Conservation (phyloP, 2,329 filamentous ascomycete genomes). For the Fusarium staphyleae region DNA sequence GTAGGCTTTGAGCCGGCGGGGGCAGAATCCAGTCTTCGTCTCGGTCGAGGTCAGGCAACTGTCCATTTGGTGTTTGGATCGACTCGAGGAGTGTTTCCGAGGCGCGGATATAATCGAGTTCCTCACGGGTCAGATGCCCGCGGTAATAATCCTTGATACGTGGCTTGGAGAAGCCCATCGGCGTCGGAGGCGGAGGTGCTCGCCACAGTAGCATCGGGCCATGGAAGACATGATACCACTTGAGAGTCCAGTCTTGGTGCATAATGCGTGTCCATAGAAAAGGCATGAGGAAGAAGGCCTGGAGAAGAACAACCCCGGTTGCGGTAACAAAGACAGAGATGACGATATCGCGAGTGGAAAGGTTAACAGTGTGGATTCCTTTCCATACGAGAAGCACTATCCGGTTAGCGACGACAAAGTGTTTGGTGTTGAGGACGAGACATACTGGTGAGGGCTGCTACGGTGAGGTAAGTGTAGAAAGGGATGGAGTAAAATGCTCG, state of each 20-base stretch:
- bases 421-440: conserved; percentile 5
- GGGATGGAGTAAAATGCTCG: conserved; percentile 48
- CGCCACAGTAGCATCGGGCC: conserved; percentile 56
- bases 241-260: conserved; percentile 59
- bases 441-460: conserved; percentile 47
- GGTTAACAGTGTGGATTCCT: conserved; percentile 41
- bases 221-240: conserved; percentile 55
- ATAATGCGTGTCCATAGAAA: conserved; percentile 59
- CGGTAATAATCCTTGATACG: conserved; percentile 57
- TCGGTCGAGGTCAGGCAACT: conserved; percentile 38
- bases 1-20: conserved; percentile 40
- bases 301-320: conserved; percentile 50
- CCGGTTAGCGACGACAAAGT: background rate
- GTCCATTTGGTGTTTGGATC: conserved; percentile 41
- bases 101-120: conserved; percentile 50
- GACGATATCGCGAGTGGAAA: conserved; percentile 37
- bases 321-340: conserved; percentile 54
- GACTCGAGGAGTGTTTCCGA: conserved; percentile 47
- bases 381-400: conserved; percentile 61
- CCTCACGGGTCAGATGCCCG: conserved; percentile 56
- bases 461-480: conserved; percentile 49
- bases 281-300: conserved; percentile 59
- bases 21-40: conserved; percentile 46
- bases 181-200: conserved; percentile 46
- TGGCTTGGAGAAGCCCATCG: conserved; percentile 51